Evolutionary conservation across 2,329 filamentous ascomycete genomes (phyloP), one percentile per base, ranked within the genome.

Genomic region (Ophiostoma sp.): DNA sequence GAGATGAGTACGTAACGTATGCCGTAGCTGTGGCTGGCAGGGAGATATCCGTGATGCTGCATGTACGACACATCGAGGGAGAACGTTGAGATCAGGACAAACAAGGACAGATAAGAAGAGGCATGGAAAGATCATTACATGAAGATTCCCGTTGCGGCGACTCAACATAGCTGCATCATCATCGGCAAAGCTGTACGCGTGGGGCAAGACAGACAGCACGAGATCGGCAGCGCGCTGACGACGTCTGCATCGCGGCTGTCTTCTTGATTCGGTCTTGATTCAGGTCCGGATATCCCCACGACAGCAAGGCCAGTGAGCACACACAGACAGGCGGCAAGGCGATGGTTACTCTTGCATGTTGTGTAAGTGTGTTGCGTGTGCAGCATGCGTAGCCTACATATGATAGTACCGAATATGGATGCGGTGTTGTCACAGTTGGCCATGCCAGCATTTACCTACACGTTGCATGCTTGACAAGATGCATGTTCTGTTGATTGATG

Each of bases 221-320:
- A 27, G 55, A 38, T 38, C 55, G 55, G 55, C 55, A 60, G 55
- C 36, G 49, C 49, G 49, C 49, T 60, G 55, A 60, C 55, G 55
- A 60, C 55, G 27, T 60, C 55, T 60, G 55, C 27, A 60, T 38
- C 55, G 27, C 55, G 55, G 55, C 55, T 60, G 55, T 60, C 27
- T 9, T 60, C 55, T 38, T 60, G 55, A 6, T 60, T 27, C 11
- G 1, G 27, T 60, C 55, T 38, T 60, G 55, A 6, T 60, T 27
- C 11, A 4, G 27, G 55, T 55, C 55, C 55, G 55, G 55, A 60
- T 60, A 60, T 60, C 55, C 55, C 55, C 55, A 60, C 55, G 27
- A 38, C 11, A 49, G 18, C 52, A 52, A n/a, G 18, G 16, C 16
- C 5, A 52, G 47, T 52, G 52, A n/a, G 40, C 27, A 62, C 36